Evolutionary conservation across 2,329 filamentous ascomycete genomes (phyloP), one percentile per base, ranked within the genome.

Genomic region (Beauveria caledonica): DNA sequence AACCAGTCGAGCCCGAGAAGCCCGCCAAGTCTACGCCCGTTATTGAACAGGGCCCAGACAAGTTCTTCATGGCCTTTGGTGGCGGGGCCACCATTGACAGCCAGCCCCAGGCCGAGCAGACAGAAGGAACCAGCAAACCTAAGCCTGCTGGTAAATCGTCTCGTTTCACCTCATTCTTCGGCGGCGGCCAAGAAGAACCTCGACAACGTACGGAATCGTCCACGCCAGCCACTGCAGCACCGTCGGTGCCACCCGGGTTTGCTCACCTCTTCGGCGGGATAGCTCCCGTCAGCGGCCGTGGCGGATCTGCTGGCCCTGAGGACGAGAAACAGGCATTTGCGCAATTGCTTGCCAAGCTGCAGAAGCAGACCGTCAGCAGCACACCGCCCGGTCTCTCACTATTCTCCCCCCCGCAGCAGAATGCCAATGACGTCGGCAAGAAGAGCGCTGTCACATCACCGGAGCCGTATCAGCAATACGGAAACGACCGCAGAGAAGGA

Each of bases 241-340:
- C 62, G 13, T 60, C 62, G 25, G 57, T 40, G 10, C 61, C 53
- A 40, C 52, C 61, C 6, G 60, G 62, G 25, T 55, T 64, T 27
- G 51, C 33, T 42, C n/a, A 49, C 11, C 36, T 62, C 23, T 39
- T 60, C 13, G 56, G 62, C 6, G 60, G 51, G 3, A 54, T 53
- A 15, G n/a, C 48, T 19, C 23, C 44, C 19, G 42, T 56, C 15
- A 33, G 54, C 5, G 53, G 51, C 46, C 33, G 44, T 15, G 51
- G 46, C 13, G 29, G 78, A 11, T 45, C 49, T 25, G 23, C 49
- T 19, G 57, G 57, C 5, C 74, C 78, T 6, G 85, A 86, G 63
- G 83, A 86, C 57, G 92, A 96, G 68, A 90, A 91, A 72, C 88
- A 92, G 71, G 92, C 91, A 1, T 96, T 97, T 73, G 85, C 91